Evolutionary conservation across 306 rosid species (phyloP).

Genomic region (Trichosanthes cucumerina): DNA sequence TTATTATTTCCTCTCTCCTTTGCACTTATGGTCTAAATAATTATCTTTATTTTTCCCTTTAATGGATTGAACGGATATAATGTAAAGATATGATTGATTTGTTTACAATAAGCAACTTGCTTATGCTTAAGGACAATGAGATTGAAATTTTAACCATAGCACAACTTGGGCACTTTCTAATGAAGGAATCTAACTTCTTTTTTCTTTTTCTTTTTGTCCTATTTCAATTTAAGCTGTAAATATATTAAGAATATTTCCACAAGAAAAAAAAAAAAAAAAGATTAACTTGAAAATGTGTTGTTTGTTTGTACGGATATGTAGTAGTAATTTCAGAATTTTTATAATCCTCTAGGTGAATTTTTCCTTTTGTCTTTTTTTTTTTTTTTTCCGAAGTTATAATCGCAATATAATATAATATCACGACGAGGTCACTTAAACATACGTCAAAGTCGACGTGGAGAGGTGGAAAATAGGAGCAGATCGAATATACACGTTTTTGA

Average conservation of each 20-base stretch:
- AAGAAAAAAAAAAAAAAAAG: not conserved
- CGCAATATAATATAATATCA: constrained; percentile 2
- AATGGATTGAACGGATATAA: not conserved
- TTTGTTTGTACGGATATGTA: not conserved
- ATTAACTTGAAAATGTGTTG: not conserved
- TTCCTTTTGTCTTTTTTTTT: not conserved
- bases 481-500: constrained; percentile 31
- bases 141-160: not conserved
- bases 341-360: not conserved
- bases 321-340: not conserved
- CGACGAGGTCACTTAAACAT: constrained; percentile 17
- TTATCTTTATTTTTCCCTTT: not conserved
- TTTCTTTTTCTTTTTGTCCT: not conserved
- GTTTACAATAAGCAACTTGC: not conserved
- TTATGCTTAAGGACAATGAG: not conserved
- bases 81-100: not conserved
- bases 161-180: not conserved
- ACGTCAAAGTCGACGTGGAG: not conserved
- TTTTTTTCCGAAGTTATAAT: not conserved
- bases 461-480: constrained; percentile 17
- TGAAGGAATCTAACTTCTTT: not conserved
- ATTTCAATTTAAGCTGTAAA: not conserved
- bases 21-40: not conserved
- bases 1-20: not conserved
- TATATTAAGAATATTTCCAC: not conserved